Percentiles rank a stretch among this genome's conserved stretches.
Evolutionary conservation across 2,329 filamentous ascomycete species (phyloP).

Genomic region (Stylonectria norvegica): DNA sequence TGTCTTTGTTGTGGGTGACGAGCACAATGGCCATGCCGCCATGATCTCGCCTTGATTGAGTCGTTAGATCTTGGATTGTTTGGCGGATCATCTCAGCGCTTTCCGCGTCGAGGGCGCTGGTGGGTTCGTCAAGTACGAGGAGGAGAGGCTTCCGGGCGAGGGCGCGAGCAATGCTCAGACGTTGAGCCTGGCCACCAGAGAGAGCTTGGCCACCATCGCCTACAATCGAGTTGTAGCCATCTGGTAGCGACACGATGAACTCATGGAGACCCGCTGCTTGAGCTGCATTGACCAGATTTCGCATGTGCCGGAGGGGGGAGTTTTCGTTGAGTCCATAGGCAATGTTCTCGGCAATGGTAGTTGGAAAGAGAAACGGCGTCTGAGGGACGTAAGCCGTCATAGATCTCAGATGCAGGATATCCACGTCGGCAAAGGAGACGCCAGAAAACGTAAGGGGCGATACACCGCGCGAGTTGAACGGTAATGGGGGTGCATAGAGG

Average conservation of each 20-base stretch:
- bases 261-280: constrained; percentile 65
- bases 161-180: constrained; percentile 76
- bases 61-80: constrained; percentile 56
- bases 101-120: constrained; percentile 71
- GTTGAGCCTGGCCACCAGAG: constrained; percentile 79
- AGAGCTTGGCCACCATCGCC: constrained; percentile 73
- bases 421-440: constrained; percentile 53
- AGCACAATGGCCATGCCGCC: constrained; percentile 66
- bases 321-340: constrained; percentile 65
- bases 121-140: constrained; percentile 83
- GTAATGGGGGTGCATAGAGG: constrained; percentile 53
- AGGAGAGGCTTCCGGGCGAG: constrained; percentile 68
- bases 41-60: constrained; percentile 7
- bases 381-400: constrained; percentile 68
- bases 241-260: constrained; percentile 69
- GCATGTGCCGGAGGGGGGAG: constrained; percentile 46
- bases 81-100: constrained; percentile 62
- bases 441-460: constrained; percentile 55
- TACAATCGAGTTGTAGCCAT: constrained; percentile 59
- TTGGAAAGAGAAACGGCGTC: constrained; percentile 72
- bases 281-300: constrained; percentile 50
- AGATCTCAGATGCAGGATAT: constrained; percentile 57
- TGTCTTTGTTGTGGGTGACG: constrained; percentile 77
- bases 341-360: constrained; percentile 76
- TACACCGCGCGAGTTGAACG: constrained; percentile 1